Percentiles rank a stretch among this genome's conserved stretches.
These are phyloP conservation scores for Piloderma croceum DNA, from an alignment of 768 basidiomycete species.

Conservation along the genomic window DNA sequence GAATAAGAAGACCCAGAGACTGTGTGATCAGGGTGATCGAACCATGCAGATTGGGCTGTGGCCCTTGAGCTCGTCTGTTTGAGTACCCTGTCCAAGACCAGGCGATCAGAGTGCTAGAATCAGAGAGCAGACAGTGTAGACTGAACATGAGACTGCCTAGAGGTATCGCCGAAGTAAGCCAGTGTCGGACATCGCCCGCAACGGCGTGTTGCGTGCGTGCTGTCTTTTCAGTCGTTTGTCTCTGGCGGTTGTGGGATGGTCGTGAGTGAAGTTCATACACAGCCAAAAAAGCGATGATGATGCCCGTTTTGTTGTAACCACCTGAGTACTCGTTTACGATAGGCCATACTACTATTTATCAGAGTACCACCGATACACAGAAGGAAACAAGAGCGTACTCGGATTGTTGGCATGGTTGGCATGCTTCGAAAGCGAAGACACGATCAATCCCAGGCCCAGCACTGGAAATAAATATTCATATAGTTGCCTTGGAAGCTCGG, in stretches of 20 bases:
- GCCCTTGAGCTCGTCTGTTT: conserved; percentile 54
- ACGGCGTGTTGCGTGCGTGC: too few relatives aligned
- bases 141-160: too few relatives aligned
- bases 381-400: conserved; percentile 31
- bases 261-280: conserved; percentile 54
- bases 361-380: not conserved
- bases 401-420: conserved; percentile 80
- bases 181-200: too few relatives aligned
- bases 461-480: conserved; percentile 34
- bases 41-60: conserved; percentile 67
- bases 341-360: conserved; percentile 59
- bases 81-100: conserved; percentile 92
- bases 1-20: conserved; percentile 47
- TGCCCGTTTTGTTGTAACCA: conserved; percentile 65
- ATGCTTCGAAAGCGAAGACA: conserved; percentile 68
- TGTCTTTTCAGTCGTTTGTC: too few relatives aligned
- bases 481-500: not conserved
- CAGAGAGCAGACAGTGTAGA: conserved; percentile 66
- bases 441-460: conserved; percentile 56
- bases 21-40: conserved; percentile 62
- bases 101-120: conserved; percentile 72
- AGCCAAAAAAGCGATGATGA: conserved; percentile 52
- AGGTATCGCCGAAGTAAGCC: too few relatives aligned
- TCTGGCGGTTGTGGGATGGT: too few relatives aligned
- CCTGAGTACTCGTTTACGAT: conserved; percentile 60